These are phyloP conservation scores for Pochonia chlamydosporia DNA, from an alignment of 2,329 filamentous ascomycete genomes.

Conservation along the genomic window DNA sequence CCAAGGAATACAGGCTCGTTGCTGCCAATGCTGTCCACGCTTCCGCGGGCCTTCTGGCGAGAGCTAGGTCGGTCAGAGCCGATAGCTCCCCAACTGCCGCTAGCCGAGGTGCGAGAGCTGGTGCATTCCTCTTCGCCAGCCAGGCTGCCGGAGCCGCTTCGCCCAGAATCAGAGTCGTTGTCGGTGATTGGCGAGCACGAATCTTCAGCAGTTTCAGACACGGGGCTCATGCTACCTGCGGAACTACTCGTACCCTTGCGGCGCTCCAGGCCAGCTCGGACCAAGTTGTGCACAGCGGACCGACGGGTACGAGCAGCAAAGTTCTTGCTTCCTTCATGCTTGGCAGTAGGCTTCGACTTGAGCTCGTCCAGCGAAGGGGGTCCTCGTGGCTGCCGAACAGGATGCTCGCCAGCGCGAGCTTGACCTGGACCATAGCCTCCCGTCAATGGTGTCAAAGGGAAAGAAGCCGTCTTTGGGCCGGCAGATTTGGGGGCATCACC, in stretches of 20 bases:
- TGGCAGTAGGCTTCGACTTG: conserved; percentile 80
- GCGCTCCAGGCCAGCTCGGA: conserved; percentile 82
- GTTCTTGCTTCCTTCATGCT: conserved; percentile 95
- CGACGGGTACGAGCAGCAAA: conserved; percentile 90
- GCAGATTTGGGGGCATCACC: conserved; percentile 47
- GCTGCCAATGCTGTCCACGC: conserved; percentile 60
- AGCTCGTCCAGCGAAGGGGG: conserved; percentile 91
- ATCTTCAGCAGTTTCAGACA: conserved; percentile 71
- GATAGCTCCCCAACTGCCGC: conserved; percentile 70
- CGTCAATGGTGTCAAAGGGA: conserved; percentile 74
- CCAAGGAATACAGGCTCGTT: conserved; percentile 31
- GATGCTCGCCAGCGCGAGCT: conserved; percentile 88
- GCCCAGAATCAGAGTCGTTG: conserved; percentile 67
- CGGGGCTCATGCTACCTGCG: conserved; percentile 77
- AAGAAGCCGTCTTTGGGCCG: conserved; percentile 71
- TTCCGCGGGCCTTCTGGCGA: conserved; percentile 59
- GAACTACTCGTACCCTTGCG: conserved; percentile 69
- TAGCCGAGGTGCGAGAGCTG: conserved; percentile 71
- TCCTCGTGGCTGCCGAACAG: conserved; percentile 84
- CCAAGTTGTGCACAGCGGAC: conserved; percentile 84
- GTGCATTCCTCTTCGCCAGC: conserved; percentile 66
- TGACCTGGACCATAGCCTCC: conserved; percentile 91
- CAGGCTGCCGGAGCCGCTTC: conserved; percentile 73
- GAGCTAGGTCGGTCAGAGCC: conserved; percentile 78
- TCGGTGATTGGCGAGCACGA: conserved; percentile 64